Evolutionary conservation across 2,329 filamentous ascomycete species (phyloP).

Genomic region (Hypoxylon sp.): DNA sequence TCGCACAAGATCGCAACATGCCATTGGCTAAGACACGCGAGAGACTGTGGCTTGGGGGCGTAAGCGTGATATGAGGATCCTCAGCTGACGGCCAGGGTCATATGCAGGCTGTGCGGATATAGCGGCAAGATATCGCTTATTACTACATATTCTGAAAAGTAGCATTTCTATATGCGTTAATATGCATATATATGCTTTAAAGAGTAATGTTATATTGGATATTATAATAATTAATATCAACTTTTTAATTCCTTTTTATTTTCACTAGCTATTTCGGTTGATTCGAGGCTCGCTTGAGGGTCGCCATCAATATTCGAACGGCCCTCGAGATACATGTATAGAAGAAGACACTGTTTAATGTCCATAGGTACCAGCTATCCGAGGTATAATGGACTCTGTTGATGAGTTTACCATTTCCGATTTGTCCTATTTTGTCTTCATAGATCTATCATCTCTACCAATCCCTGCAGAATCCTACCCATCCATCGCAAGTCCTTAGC

Average conservation of each 20-base stretch:
- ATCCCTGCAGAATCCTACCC: slow-evolving; percentile 6
- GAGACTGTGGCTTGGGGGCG: slow-evolving; percentile 31
- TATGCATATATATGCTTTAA: neutral
- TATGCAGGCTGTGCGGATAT: slow-evolving; percentile 20
- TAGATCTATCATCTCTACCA: neutral
- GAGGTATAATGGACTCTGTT: too few species aligned
- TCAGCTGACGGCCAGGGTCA: slow-evolving; percentile 36
- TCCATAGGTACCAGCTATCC: too few species aligned
- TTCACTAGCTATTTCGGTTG: too few species aligned
- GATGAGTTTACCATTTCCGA: too few species aligned
- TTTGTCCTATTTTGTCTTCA: neutral
- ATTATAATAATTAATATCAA: too few species aligned
- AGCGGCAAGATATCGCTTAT: slow-evolving; percentile 20
- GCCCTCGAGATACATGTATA: too few species aligned
- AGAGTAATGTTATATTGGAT: neutral
- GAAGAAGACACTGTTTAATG: too few species aligned
- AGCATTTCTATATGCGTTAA: neutral
- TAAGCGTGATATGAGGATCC: slow-evolving; percentile 42
- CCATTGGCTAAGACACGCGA: slow-evolving; percentile 31
- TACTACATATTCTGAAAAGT: slow-evolving; percentile 5
- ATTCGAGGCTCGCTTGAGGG: too few species aligned
- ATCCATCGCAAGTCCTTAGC: slow-evolving; percentile 12
- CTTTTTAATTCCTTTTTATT: too few species aligned
- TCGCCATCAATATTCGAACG: too few species aligned
- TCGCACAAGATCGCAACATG: neutral